Evolutionary conservation across 73 alveolate species (phyloP), one percentile per base, ranked within the genome.

Genomic region (Stentor coeruleus): DNA sequence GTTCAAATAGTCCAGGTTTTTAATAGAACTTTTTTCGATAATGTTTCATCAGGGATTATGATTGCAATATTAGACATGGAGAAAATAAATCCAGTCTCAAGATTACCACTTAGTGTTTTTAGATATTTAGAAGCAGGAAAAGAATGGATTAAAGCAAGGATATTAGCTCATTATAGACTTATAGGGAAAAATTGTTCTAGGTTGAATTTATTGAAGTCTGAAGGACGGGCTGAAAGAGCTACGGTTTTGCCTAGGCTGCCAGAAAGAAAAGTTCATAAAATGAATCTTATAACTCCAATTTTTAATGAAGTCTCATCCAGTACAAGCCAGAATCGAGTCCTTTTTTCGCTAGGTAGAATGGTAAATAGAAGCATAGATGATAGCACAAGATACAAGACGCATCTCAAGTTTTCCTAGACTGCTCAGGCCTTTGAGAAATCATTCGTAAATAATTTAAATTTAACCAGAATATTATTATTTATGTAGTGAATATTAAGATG

Each of bases 81-180:
- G 37, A 74, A 81, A 11, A 58, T 59, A 20, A 81, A 81, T 35
- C 86, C 86, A 28, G 33, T 35, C 80, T 40, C 86, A 4, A 81
- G 86, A 15, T 36, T 81, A 3, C 82, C 86, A 3, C 36, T 37
- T 26, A 55, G 82, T 81, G 42, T 35, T 0, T 81, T 59, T 81
- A 81, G 30, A n/a, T 39, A 2, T 81, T 59, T 81, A 59, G 86
- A 81, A 38, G 39, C 76, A n/a, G 31, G 38, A 0, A 81, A 59
- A 59, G 80, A 49, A 49, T 49, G 66, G 66, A 20, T 49, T 49
- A 49, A 20, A 49, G 20, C 28, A 11, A 6, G 66, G 28, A 49
- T 49, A 55, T 88, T 49, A 49, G 66, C 66, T 6, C 66, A 49
- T 20, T 49, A 49, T 20, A 6, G 66, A 6, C 66, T 49, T 6